These are phyloP conservation scores for Eimeria praecox DNA, from an alignment of 169 alveolate genomes.

Conservation along the genomic window DNA sequence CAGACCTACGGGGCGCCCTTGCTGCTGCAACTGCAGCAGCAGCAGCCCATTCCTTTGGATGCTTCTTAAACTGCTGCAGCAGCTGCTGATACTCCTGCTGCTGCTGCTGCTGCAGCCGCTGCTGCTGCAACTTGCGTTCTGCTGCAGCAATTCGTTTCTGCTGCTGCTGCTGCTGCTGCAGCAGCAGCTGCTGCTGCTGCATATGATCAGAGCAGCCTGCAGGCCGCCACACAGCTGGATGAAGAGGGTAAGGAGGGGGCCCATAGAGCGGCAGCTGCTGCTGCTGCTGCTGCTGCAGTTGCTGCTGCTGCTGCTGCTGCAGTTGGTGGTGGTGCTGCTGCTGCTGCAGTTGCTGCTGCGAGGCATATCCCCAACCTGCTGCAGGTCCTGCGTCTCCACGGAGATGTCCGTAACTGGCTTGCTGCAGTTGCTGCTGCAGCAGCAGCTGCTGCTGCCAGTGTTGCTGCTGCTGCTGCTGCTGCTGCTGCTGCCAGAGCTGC, in stretches of 20 bases:
- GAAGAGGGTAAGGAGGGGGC: neutral
- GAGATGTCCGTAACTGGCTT: neutral
- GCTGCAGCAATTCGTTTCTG: constrained; percentile 6
- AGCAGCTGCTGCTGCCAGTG: constrained; percentile 35
- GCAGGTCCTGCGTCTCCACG: neutral
- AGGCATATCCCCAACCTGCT: constrained; percentile 7
- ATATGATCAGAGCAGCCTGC: constrained; percentile 6
- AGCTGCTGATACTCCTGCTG: constrained; percentile 33
- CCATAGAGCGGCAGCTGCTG: neutral
- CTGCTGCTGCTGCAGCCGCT: constrained; percentile 7
- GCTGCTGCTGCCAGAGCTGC: constrained; percentile 40
- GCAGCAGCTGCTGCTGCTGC: constrained; percentile 43
- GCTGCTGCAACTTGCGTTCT: constrained; percentile 37
- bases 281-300: constrained; percentile 22
- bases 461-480: neutral
- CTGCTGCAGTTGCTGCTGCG: neutral
- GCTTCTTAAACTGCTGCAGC: constrained; percentile 46
- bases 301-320: neutral
- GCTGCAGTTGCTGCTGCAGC: constrained; percentile 65
- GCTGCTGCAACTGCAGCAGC: constrained; percentile 59
- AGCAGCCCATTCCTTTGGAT: constrained; percentile 56
- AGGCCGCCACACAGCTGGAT: neutral
- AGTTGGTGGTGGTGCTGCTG: constrained; percentile 22
- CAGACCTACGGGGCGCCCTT: neutral
- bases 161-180: constrained; percentile 49